Evolutionary conservation across 306 rosid species (phyloP).

Genomic region (Aeschynomene evenia): DNA sequence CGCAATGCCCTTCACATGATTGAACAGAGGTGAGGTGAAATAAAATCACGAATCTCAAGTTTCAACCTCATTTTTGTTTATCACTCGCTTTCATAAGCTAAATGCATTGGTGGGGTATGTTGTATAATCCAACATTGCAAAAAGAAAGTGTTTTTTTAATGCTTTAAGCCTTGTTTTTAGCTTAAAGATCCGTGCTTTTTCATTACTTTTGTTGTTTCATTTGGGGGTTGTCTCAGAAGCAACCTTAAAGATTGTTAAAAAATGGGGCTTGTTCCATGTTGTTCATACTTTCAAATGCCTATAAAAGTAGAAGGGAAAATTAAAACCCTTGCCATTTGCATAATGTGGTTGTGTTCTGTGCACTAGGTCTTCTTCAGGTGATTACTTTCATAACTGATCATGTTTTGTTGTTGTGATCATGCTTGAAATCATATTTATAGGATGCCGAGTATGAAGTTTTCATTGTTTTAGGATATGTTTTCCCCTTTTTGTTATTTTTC

Average conservation of each 20-base stretch:
- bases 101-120: neutral
- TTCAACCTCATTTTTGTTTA: constrained; percentile 13
- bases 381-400: constrained; percentile 18
- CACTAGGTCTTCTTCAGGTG: constrained; percentile 5
- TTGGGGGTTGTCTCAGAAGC: constrained; percentile 3
- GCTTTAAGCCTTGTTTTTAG: neutral
- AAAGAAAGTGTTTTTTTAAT: neutral
- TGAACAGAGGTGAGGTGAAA: neutral
- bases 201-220: neutral
- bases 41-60: neutral
- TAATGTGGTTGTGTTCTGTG: constrained; percentile 29
- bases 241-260: neutral
- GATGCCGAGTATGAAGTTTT: constrained; percentile 7
- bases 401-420: constrained; percentile 13
- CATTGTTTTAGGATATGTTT: constrained; percentile 12
- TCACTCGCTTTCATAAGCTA: neutral
- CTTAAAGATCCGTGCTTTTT: constrained; percentile 32
- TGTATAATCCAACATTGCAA: constrained; percentile 15
- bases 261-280: constrained; percentile 19
- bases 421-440: neutral
- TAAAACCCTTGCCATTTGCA: constrained; percentile 18
- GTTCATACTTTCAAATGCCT: neutral
- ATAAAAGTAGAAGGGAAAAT: neutral
- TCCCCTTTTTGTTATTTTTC: neutral
- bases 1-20: constrained; percentile 15